Base-by-base conservation (phyloP, 495 filamentous ascomycete species). In the Hyphodiscus hymeniophilus region DNA sequence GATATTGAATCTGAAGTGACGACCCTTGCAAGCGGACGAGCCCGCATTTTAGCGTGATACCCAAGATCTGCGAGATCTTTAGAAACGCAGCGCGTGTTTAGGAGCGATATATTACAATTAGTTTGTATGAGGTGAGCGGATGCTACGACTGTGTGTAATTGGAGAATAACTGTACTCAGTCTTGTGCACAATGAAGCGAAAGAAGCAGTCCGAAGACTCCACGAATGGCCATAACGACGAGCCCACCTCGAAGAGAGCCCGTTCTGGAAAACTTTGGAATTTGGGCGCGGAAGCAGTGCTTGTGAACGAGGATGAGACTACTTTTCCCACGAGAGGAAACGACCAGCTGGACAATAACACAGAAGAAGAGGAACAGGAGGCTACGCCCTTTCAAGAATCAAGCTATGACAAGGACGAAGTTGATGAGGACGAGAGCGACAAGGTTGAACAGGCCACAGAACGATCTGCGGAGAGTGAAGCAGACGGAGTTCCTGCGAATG, bases 111-210 rank as follows among this genome's bases (percentile, higher is more conserved):
- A n/a, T n/a, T n/a, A n/a, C n/a, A n/a, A n/a, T n/a, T n/a, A n/a
- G n/a, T n/a, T n/a, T n/a, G n/a, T n/a, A n/a, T n/a, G n/a, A n/a
- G n/a, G n/a, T n/a, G n/a, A n/a, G n/a, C n/a, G n/a, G n/a, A n/a
- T n/a, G n/a, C n/a, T n/a, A n/a, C n/a, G n/a, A n/a, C 26, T 28
- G 4, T 28, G 4, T 5, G 10, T 4, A 28, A 5, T 28, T 38
- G 34, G 8, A 15, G 7, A 38, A 38, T 38, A 16, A 20, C 13
- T 13, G 34, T 1, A 16, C 32, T 48, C 28, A 44, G 38, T 8
- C 13, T 18, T 22, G 7, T 7, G 7, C 28, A 51, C 10, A 17
- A 58, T 58, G 55, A 58, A 58, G 24, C 41, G 55, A 33, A 54
- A 30, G 22, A 57, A 51, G 17, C 18, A 47, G 22, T 7, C 22